Evolutionary conservation across 331 rosid species (phyloP).

Genomic region (Quercus phellos): DNA sequence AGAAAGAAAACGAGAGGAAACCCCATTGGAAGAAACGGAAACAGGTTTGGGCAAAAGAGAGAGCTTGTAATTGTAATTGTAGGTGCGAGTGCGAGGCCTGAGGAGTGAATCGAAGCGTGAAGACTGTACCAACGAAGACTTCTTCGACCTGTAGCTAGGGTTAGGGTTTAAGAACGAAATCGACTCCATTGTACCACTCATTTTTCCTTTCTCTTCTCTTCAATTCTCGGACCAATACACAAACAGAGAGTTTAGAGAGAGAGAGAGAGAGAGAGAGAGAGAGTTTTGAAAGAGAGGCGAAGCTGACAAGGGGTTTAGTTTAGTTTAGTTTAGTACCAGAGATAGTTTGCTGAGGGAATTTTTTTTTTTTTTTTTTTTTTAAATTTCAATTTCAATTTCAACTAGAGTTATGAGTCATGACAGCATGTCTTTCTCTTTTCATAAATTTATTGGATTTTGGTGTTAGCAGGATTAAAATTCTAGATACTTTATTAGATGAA

Average conservation of each 20-base stretch:
- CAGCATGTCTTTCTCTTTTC: too few relatives aligned
- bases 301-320: conserved; percentile 9
- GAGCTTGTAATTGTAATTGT: conserved; percentile 8
- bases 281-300: conserved; percentile 24
- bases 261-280: not conserved
- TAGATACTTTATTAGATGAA: too few relatives aligned
- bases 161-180: conserved; percentile 56
- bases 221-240: too few relatives aligned
- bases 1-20: conserved; percentile 19
- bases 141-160: conserved; percentile 28
- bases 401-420: too few relatives aligned
- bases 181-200: conserved; percentile 52
- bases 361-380: too few relatives aligned
- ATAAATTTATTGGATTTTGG: too few relatives aligned
- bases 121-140: conserved; percentile 15
- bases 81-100: conserved; percentile 19
- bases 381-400: too few relatives aligned
- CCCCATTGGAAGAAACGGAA: conserved; percentile 24
- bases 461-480: too few relatives aligned
- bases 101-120: conserved; percentile 39
- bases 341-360: too few relatives aligned
- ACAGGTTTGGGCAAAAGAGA: conserved; percentile 12
- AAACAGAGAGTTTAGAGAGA: too few relatives aligned
- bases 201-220: not conserved
- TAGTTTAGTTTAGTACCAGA: too few relatives aligned